These are phyloP conservation scores for Polyplosphaeria fusca DNA, from an alignment of 495 filamentous ascomycete genomes.

Conservation along the genomic window DNA sequence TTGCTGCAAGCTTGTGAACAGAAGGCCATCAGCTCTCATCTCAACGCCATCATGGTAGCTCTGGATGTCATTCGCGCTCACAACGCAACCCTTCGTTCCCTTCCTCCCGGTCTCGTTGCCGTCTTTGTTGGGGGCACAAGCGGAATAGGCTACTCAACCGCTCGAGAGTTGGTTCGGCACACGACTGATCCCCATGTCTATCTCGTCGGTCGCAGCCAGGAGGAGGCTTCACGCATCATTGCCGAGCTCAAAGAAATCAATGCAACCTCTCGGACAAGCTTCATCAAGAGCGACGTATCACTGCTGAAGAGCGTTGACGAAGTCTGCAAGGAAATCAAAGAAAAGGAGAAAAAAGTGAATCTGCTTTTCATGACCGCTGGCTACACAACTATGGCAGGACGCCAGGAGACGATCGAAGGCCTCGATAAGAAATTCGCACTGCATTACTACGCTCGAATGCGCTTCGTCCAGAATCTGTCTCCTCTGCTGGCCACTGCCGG, in stretches of 20 bases:
- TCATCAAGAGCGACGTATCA: slow-evolving; percentile 57
- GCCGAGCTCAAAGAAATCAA: slow-evolving; percentile 41
- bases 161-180: slow-evolving; percentile 43
- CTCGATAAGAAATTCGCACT: slow-evolving; percentile 54
- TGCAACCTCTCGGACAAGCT: slow-evolving; percentile 51
- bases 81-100: slow-evolving; percentile 45
- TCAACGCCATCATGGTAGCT: no score
- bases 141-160: slow-evolving; percentile 46
- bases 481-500: slow-evolving; percentile 35
- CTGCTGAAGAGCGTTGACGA: slow-evolving; percentile 60
- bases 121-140: slow-evolving; percentile 52
- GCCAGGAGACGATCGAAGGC: slow-evolving; percentile 56
- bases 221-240: slow-evolving; percentile 34
- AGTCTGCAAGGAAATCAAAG: slow-evolving; percentile 54
- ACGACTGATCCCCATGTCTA: slow-evolving; percentile 41
- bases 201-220: slow-evolving; percentile 45
- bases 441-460: slow-evolving; percentile 60
- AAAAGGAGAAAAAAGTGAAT: slow-evolving; percentile 57
- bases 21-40: no score
- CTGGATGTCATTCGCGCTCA: slow-evolving; percentile 43
- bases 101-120: slow-evolving; percentile 50
- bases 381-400: slow-evolving; percentile 41
- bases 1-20: no score
- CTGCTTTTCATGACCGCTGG: slow-evolving; percentile 58
- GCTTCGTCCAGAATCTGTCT: slow-evolving; percentile 51